Base-by-base conservation (phyloP, 2,329 filamentous ascomycete species). In the Penicillium sp. region DNA sequence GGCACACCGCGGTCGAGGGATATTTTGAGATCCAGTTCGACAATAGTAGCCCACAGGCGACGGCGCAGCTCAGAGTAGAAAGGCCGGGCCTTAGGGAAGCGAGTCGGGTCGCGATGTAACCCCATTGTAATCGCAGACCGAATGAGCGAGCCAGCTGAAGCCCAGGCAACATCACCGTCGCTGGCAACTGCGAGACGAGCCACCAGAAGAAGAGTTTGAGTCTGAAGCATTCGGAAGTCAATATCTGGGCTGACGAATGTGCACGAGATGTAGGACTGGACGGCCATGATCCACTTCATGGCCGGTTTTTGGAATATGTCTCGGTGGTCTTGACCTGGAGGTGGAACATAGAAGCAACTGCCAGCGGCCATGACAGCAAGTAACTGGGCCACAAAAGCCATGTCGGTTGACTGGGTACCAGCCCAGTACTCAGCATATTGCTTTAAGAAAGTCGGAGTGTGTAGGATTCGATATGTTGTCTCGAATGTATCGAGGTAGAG, bases 391-490 rank as follows among this genome's bases (percentile, higher is more conserved):
- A 84, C 55, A 45, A 86, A 86, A 7, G 71, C 67, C 14, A 71
- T 63, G 29, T 73, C 78, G 2, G 74, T 70, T 0, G 69, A 68
- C 18, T 67, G 60, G 0, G 76, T 74, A 14, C 75, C 73, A 0
- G 67, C 70, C 83, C 84, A 87, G 10, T 82, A 66, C 0, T 75
- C 73, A 19, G 82, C 78, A 59, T 85, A 87, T 30, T 84, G 79
- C 10, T 72, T 72, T 41, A 75, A 71, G 57, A 87, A 86, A 0
- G 78, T 79, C 0, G 84, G 83, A 1, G 82, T 65, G 63, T 87
- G 81, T 8, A 87, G 54, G 23, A 87, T 75, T 2, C 84, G 78
- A 57, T 82, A 77, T 14, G 81, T 78, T 1, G 80, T 79, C 61
- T 86, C 83, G 59, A 82, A 78, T 0, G 79, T 80, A 44, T 81